Base-by-base conservation (phyloP, 345 rosid species). In the Iberis pinnata region DNA sequence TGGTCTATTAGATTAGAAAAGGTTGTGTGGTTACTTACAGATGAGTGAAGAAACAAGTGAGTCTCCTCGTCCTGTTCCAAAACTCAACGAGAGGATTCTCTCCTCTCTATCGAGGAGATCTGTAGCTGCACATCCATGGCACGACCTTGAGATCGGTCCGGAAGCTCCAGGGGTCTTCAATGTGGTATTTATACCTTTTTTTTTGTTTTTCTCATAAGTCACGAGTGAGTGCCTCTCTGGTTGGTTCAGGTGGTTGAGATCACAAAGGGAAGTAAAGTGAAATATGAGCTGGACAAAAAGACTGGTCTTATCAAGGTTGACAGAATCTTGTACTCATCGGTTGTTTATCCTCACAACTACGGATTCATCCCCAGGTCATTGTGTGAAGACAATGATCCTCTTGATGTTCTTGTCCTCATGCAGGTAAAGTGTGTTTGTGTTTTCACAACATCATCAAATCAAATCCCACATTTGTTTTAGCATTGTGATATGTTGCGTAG, bases 71-170 rank as follows among this genome's bases (percentile, higher is more conserved):
- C 57, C 65, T 4, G 71, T 65, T 41, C 95, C 98, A 11, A 74
- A 72, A 11, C 70, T 88, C 53, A 92, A 92, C 36, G 89, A 92
- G 72, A 78, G 98, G 77, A 88, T 92, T 61, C 95, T 92, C 52
- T 92, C 98, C 7, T 76, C 94, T 61, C 43, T 92, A 77, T 92
- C 98, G 5, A 83, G 76, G 62, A 88, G 98, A 76, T 83, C 95
- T 24, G 88, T 83, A 55, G 98, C 97, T 70, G 95, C 97, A 56
- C 98, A 92, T 76, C 97, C 98, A 46, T 92, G 97, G 98, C 98
- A 92, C 61, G 98, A 92, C 76, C 95, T 92, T 68, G 97, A 92
- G 67, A 80, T 88, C 18, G 98, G 97, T 67, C 98, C 98, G 52
- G 89, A 70, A 57, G 96, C 96, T 22, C 98, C 96, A 27, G 56